Evolutionary conservation across 2,329 filamentous ascomycete genomes (phyloP), one percentile per base, ranked within the genome.

Genomic region (Colletotrichum sp.): DNA sequence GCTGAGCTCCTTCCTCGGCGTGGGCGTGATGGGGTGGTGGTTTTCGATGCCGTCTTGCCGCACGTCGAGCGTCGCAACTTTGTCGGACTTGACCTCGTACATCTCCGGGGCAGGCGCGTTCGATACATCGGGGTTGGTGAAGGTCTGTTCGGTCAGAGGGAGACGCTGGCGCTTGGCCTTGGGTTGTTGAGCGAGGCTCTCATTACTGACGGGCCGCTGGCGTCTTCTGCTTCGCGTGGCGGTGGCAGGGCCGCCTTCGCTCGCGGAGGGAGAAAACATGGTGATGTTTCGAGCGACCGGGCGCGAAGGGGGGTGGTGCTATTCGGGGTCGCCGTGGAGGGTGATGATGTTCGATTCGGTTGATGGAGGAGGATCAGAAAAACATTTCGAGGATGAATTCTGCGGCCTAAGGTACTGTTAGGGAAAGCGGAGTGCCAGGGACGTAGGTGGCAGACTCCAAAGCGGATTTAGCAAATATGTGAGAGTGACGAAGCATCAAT

Each of bases 91-190:
- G 79, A 88, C 87, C 80, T 93, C 89, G 79, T 87, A 87, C 83
- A 88, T 91, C 80, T 93, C 91, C 28, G 88, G 85, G 60, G 85
- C 81, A 52, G 64, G 61, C 21, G 58, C 30, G 26, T 64, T 43
- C 38, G 82, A 80, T n/a, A 67, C 72, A 60, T 90, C 89, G 55
- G 90, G 88, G 74, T 89, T 90, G 77, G 86, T 82, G 81, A 90
- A 90, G 71, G 90, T 91, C 80, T 91, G 87, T 75, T 93, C 90
- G 70, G 87, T 88, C 78, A 93, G 82, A 34, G 89, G 90, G 67
- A 91, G 84, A 78, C 92, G 88, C 81, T 91, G 90, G 77, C 92
- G 89, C 85, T 93, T 93, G 15, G 91, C 89, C 83, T 92, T 93
- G 32, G 92, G 92, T 79, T 91, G 89, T 78, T 90, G 88, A 65